Base-by-base conservation (phyloP, 179 eudicot genomes). In the Spergularia azorica region DNA sequence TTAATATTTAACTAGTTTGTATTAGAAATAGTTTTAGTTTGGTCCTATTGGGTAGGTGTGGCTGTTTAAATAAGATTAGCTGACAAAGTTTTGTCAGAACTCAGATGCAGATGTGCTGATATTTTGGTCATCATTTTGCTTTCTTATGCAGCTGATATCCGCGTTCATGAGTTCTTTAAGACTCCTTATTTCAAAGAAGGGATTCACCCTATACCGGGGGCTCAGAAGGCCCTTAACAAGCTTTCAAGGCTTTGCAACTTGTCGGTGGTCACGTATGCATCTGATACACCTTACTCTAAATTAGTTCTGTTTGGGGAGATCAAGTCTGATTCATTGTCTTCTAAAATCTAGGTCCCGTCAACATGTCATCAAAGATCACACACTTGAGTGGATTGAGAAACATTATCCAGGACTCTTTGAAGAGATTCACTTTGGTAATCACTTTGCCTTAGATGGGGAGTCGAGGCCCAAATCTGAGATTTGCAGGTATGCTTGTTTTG, bases 121-220 rank as follows among this genome's bases (percentile, higher is more conserved):
- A 48, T 67, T n/a, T 7, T 11, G 12, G 57, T 36, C 71, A 48
- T 48, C 56, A 67, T 67, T 67, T 14, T 20, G 13, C 55, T 26
- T 26, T 26, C 6, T 56, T 71, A 81, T 82, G 75, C 94, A 93
- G 97, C 97, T 86, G 91, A 93, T 83, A 51, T 79, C 75, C 97
- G 97, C 55, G 97, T 93, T 76, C 97, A 93, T 73, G 94, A 93
- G 83, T 93, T 93, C 79, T 93, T 93, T 55, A 89, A 93, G 88
- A 83, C 94, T 9, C n/a, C 89, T 38, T 91, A 91, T 83, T 93
- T 93, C 83, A 91, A 88, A 85, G 81, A 78, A 50, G 96, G 96
- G 72, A 91, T 93, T 59, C 76, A 83, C 81, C 97, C 97, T 32
- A 73, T 93, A 76, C 96, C 97, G 48, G 97, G 97, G 59, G 92